Conservation (phyloP, 108 stramenopile genomes). For the Pseudonitzschia multiseries region DNA sequence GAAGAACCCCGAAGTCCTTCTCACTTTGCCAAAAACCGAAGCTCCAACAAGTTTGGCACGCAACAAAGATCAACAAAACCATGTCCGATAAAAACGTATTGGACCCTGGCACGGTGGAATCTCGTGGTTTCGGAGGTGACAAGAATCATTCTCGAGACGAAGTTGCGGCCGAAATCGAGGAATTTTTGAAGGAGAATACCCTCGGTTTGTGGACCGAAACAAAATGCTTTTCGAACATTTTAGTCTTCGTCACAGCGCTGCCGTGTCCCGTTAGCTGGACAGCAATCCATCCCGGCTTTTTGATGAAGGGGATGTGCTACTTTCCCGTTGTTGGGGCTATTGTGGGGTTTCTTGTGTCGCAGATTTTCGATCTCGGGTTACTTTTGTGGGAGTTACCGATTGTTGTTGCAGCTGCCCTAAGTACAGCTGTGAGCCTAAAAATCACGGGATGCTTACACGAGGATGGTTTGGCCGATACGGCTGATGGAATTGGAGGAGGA, state of each 20-base stretch:
- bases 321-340: conserved; percentile 63
- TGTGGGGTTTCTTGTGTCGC: conserved; percentile 44
- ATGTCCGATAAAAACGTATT: conserved; percentile 12
- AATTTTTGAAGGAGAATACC: conserved; percentile 34
- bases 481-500: conserved; percentile 75
- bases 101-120: conserved; percentile 18
- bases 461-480: conserved; percentile 74
- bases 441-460: conserved; percentile 83
- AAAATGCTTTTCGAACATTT: conserved; percentile 57
- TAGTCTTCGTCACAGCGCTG: conserved; percentile 67
- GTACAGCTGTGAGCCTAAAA: conserved; percentile 35
- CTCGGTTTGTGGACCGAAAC: conserved; percentile 33
- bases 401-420: conserved; percentile 35
- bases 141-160: conserved; percentile 10
- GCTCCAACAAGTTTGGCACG: no score
- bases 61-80: not conserved
- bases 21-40: no score
- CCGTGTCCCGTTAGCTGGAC: conserved; percentile 61
- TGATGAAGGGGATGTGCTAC: conserved; percentile 77
- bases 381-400: conserved; percentile 42
- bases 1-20: no score
- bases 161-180: conserved; percentile 41
- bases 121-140: conserved; percentile 11
- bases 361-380: conserved; percentile 42
- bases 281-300: conserved; percentile 68